Evolutionary conservation across 2,329 filamentous ascomycete species (phyloP), one percentile per base, ranked within the genome.

Genomic region (Camillea tinctor): DNA sequence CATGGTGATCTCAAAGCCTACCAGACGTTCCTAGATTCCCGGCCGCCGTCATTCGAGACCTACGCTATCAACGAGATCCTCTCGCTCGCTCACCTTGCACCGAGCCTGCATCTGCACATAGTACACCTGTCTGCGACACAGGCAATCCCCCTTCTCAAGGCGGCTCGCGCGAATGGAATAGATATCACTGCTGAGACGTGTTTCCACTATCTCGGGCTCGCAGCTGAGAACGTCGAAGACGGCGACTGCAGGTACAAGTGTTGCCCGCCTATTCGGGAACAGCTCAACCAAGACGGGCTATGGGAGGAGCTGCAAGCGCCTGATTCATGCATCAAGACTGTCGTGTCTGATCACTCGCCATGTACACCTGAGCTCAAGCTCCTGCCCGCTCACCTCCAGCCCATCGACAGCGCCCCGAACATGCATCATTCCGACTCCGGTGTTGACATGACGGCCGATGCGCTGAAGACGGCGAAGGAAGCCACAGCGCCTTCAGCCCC

Each of bases 351-450:
- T 73, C 95, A 99, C 80, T 96, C 92, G 4, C 95, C 95, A 5
- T 98, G 95, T 80, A 98, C 95, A 3, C 94, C 95, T 0, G 88
- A 97, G 72, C 84, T 99, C 57, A 99, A 99, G 76, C 84, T 96
- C 19, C 84, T 97, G 0, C 93, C 94, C 0, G 75, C 82, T 0
- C 84, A 89, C 66, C 81, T 95, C n/a, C 85, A 81, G 17, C 80
- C 59, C n/a, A 56, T 60, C 64, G 61, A 73, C 50, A 50, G 22
- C 24, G 70, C 67, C 49, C 66, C 77, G 2, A 61, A 68, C 44
- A 79, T 84, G 60, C 75, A 71, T 54, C 81, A 83, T 71, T 75
- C 77, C 36, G 83, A 86, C 69, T 85, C 83, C 0, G 83, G 81
- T 30, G 70, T 85, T 60, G 83, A 84, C 61, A 73, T 85, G 68